Percentiles rank a stretch among this genome's conserved stretches.
phyloP scores from a whole-genome alignment of 805 yeast genomes.

The Candida boleticola region DNA sequence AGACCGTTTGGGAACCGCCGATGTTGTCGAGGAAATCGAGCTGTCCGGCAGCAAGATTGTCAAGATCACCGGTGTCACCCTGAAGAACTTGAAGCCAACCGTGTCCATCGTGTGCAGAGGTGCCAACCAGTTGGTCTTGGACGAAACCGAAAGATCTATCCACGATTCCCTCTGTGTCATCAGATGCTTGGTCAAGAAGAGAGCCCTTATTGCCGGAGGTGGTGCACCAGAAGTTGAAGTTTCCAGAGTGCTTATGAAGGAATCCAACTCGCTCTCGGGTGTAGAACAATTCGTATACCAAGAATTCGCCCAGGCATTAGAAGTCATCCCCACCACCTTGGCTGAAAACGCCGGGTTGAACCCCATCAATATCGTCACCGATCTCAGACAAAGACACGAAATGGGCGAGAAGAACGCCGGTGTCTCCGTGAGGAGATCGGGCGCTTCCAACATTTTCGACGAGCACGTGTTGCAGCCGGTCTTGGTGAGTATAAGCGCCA shows the following conservation, averaged over 20 bases:
- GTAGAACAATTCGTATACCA: slow-evolving; percentile 88
- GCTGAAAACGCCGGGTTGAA: slow-evolving; percentile 96
- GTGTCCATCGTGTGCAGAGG: slow-evolving; percentile 94
- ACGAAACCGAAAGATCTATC: slow-evolving; percentile 94
- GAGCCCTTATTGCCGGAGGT: slow-evolving; percentile 94
- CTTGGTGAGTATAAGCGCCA: slow-evolving; percentile 89
- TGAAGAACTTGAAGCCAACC: slow-evolving; percentile 58
- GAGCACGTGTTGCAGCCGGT: slow-evolving; percentile 98
- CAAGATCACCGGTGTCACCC: slow-evolving; percentile 71
- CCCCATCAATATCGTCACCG: slow-evolving; percentile 88
- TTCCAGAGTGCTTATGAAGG: slow-evolving; percentile 68
- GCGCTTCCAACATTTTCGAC: slow-evolving; percentile 84
- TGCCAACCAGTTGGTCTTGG: slow-evolving; percentile 84
- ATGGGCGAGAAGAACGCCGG: slow-evolving; percentile 93
- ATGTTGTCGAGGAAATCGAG: slow-evolving; percentile 86
- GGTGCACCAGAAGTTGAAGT: slow-evolving; percentile 97
- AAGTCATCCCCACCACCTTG: slow-evolving; percentile 88
- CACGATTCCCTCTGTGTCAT: slow-evolving; percentile 97
- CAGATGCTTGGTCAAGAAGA: slow-evolving; percentile 82
- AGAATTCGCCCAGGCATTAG: slow-evolving; percentile 89
- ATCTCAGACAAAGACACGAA: slow-evolving; percentile 86
- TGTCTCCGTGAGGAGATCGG: slow-evolving; percentile 89
- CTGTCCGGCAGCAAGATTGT: slow-evolving; percentile 88
- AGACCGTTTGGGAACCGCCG: slow-evolving; percentile 89
- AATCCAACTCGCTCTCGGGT: slow-evolving; percentile 72